phyloP scores from a whole-genome alignment of 2,329 filamentous ascomycete genomes.

The Colletotrichum trifolii region DNA sequence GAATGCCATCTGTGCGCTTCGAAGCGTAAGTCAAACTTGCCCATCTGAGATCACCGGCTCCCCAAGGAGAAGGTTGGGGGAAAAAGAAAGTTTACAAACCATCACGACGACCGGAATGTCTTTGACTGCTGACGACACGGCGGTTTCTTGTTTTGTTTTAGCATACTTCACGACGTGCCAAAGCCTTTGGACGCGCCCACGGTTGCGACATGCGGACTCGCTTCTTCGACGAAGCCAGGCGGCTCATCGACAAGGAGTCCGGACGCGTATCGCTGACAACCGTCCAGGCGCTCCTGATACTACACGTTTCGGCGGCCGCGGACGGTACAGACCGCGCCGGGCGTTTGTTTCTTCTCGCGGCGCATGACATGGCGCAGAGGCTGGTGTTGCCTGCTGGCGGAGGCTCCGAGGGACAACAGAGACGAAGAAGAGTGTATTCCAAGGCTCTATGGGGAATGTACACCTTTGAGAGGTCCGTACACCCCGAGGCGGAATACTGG shows the following conservation, averaged over 20 bases:
- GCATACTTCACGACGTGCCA: constrained; percentile 40
- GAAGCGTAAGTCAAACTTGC: background rate
- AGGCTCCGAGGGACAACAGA: background rate
- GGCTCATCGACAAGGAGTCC: constrained; percentile 39
- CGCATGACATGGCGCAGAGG: constrained; percentile 38
- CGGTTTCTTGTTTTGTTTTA: background rate
- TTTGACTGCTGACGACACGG: background rate
- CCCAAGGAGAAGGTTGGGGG: no score
- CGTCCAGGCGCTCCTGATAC: constrained; percentile 39
- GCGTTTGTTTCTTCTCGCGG: constrained; percentile 39
- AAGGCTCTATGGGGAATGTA: constrained; percentile 38
- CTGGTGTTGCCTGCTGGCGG: background rate
- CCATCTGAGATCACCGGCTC: background rate
- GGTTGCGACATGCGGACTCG: constrained; percentile 34
- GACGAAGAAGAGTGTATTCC: background rate
- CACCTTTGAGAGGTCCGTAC: constrained; percentile 38
- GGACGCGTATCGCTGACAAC: constrained; percentile 38
- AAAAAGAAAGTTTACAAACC: no score
- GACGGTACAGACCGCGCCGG: constrained; percentile 28
- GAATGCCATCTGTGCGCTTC: constrained; percentile 5
- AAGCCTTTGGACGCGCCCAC: constrained; percentile 31
- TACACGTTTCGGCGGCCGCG: constrained; percentile 37
- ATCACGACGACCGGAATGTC: background rate
- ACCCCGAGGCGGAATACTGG: no score
- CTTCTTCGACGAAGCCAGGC: constrained; percentile 42